These are phyloP conservation scores for Neurospora sp. DNA, from an alignment of 495 filamentous ascomycete species.

Conservation along the genomic window DNA sequence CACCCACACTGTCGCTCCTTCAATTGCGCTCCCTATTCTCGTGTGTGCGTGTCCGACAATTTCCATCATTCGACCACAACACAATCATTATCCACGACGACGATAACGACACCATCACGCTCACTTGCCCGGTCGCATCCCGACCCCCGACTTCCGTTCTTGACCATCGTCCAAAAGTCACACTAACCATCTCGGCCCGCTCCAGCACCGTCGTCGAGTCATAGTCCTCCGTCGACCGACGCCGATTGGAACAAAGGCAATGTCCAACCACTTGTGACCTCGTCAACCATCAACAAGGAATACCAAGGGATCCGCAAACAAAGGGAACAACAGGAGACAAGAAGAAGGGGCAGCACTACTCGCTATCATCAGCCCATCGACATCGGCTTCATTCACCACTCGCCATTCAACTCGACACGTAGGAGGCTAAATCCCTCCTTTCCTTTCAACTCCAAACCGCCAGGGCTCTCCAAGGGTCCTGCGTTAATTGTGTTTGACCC, in stretches of 20 bases:
- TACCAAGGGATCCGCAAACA: constrained; percentile 7
- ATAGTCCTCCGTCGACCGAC: neutral
- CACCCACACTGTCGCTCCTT: constrained; percentile 19
- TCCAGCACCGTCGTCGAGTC: neutral
- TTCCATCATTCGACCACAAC: constrained; percentile 4
- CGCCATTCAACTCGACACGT: constrained; percentile 10
- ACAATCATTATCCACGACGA: constrained; percentile 4
- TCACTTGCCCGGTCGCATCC: neutral
- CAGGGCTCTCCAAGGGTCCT: neutral
- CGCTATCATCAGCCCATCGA: constrained; percentile 1
- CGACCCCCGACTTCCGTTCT: neutral
- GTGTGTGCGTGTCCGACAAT: constrained; percentile 9
- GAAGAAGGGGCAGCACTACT: neutral
- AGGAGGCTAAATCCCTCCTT: neutral
- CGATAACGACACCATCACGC: neutral
- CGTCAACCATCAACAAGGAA: constrained; percentile 15
- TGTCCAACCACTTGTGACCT: constrained; percentile 16
- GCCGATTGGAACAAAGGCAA: constrained; percentile 12
- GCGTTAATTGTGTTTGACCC: neutral
- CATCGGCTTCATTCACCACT: constrained; percentile 15
- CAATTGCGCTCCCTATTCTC: constrained; percentile 4
- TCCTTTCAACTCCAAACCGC: neutral
- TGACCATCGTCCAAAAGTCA: neutral
- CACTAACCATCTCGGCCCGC: neutral
- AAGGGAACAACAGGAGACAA: neutral